phyloP scores from a whole-genome alignment of 2,329 filamentous ascomycete genomes.

The Aspergillus hortae region DNA sequence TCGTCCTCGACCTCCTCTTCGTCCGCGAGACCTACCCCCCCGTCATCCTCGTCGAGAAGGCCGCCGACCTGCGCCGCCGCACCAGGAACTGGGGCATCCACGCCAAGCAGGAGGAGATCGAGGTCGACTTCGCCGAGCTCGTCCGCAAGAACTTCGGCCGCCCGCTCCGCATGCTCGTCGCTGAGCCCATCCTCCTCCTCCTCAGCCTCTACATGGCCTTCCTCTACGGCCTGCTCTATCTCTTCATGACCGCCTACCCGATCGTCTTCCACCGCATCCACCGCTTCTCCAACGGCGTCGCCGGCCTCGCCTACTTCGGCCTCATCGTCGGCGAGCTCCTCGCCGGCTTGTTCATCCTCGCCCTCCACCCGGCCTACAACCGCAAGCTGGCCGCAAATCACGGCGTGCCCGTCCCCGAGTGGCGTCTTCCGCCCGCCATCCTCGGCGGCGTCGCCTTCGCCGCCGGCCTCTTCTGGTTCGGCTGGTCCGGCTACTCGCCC shows the following conservation, averaged over 20 bases:
- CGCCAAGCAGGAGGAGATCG: conserved; percentile 51
- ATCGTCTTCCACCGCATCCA: conserved; percentile 53
- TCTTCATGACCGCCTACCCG: conserved; percentile 36
- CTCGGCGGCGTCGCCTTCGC: conserved; percentile 52
- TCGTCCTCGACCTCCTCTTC: conserved; percentile 35
- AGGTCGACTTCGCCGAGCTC: conserved; percentile 46
- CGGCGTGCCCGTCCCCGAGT: conserved; percentile 54
- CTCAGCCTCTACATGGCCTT: conserved; percentile 40
- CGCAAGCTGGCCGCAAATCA: conserved; percentile 67
- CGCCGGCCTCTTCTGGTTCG: conserved; percentile 71
- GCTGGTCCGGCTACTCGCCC: conserved; percentile 60
- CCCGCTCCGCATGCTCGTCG: conserved; percentile 37
- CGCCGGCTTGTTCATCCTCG: conserved; percentile 61
- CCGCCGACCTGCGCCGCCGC: conserved; percentile 48
- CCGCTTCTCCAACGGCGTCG: conserved; percentile 64
- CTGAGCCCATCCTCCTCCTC: conserved; percentile 41
- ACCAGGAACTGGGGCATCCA: conserved; percentile 59
- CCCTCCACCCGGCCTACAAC: conserved; percentile 65
- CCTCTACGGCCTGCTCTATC: conserved; percentile 34
- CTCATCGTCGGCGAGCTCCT: conserved; percentile 72
- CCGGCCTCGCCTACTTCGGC: conserved; percentile 78
- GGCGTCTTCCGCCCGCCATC: conserved; percentile 55
- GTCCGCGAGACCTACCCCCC: conserved; percentile 55
- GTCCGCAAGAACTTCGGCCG: conserved; percentile 47
- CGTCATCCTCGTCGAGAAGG: conserved; percentile 51